Evolutionary conservation across 768 basidiomycete species (phyloP).

Genomic region (Leccinellum luteum): DNA sequence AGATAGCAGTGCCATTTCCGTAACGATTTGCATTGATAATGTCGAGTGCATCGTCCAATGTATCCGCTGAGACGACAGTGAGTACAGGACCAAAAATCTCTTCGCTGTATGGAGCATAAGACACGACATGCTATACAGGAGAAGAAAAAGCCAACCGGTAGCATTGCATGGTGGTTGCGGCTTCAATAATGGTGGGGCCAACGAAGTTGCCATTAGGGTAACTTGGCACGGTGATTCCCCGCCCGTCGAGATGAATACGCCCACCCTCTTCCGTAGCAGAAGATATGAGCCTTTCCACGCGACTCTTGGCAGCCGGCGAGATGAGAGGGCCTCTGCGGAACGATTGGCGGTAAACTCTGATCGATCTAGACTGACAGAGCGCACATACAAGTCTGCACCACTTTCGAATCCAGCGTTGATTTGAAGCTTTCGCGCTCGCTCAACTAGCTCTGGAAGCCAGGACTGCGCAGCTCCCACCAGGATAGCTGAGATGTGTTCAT

Average conservation of each 20-base stretch:
- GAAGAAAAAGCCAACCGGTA: constrained; percentile 60
- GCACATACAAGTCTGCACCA: constrained; percentile 70
- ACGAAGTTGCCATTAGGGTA: constrained; percentile 93
- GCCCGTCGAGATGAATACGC: constrained; percentile 82
- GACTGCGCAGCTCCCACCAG: constrained; percentile 76
- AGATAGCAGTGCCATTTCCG: constrained; percentile 93
- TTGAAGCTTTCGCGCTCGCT: constrained; percentile 74
- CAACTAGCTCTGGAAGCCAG: constrained; percentile 86
- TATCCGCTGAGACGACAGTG: constrained; percentile 71
- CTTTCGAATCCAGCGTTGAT: constrained; percentile 91
- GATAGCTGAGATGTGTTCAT: constrained; percentile 43
- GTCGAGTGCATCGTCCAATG: constrained; percentile 84
- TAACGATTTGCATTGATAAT: constrained; percentile 90
- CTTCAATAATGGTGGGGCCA: constrained; percentile 89
- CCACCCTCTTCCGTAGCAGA: constrained; percentile 82
- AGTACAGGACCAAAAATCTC: constrained; percentile 97
- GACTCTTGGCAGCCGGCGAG: constrained; percentile 76
- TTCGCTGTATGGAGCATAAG: constrained; percentile 47
- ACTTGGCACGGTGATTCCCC: constrained; percentile 59
- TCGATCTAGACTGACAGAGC: not conserved
- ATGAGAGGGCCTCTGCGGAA: constrained; percentile 67
- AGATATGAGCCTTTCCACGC: constrained; percentile 71
- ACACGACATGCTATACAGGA: not conserved
- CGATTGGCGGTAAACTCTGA: not conserved
- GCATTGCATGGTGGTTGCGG: constrained; percentile 76